Evolutionary conservation across 345 rosid species (phyloP).

Genomic region (Eutrema heterophyllum): DNA sequence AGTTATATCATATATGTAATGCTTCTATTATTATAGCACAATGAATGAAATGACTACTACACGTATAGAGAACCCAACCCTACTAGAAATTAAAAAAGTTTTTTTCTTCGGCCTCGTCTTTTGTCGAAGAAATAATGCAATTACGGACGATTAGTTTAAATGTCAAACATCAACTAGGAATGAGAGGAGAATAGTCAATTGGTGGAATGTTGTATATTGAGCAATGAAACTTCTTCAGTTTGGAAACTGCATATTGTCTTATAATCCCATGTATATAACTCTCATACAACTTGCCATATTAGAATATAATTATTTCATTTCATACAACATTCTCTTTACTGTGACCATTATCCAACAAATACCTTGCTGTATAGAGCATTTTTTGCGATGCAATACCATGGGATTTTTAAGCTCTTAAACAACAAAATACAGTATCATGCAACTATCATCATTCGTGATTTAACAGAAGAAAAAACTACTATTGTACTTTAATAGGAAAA

Average conservation of each 20-base stretch:
- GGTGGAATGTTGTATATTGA: not conserved
- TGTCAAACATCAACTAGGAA: constrained; percentile 5
- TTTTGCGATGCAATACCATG: too few relatives aligned
- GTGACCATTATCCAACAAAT: not conserved
- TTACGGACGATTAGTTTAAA: not conserved
- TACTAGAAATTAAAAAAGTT: not conserved
- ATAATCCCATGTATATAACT: not conserved
- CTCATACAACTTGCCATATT: not conserved
- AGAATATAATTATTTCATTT: not conserved
- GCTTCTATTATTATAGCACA: not conserved
- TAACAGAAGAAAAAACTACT: too few relatives aligned
- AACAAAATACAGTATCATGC: too few relatives aligned
- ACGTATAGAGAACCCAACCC: not conserved
- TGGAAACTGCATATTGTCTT: not conserved
- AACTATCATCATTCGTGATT: too few relatives aligned
- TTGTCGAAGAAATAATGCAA: not conserved
- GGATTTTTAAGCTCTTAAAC: too few relatives aligned
- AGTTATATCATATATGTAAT: not conserved
- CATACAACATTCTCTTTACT: not conserved
- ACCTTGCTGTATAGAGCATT: too few relatives aligned
- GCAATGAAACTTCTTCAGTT: not conserved
- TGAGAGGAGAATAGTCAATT: not conserved
- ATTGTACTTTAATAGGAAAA: not conserved
- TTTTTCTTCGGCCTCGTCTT: not conserved
- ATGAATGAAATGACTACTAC: not conserved